Conservation (phyloP, 805 yeast genomes). For the Alloascoidea africana region DNA sequence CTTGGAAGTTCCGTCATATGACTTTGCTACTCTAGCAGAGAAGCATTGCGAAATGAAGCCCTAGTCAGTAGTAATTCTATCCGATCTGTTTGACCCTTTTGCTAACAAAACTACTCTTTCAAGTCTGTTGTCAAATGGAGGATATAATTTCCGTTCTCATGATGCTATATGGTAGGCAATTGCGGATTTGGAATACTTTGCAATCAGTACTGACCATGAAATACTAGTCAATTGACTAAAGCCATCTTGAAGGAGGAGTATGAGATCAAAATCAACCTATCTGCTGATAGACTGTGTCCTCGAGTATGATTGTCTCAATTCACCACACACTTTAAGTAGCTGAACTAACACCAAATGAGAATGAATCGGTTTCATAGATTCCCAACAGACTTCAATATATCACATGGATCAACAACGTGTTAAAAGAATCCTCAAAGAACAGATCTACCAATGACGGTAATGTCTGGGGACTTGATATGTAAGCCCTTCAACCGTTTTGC, state of each 20-base stretch:
- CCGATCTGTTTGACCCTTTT: too few relatives aligned
- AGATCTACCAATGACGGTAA: background rate
- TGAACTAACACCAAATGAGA: too few relatives aligned
- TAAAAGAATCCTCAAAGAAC: background rate
- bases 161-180: background rate
- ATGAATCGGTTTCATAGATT: background rate
- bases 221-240: background rate
- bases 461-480: background rate
- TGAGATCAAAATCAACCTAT: background rate
- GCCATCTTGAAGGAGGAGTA: background rate
- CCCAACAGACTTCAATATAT: background rate
- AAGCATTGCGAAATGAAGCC: too few relatives aligned
- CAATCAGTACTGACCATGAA: background rate
- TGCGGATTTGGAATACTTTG: background rate
- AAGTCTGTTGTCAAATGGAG: too few relatives aligned
- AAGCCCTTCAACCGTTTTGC: background rate
- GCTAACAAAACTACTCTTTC: too few relatives aligned
- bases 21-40: too few relatives aligned
- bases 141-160: background rate
- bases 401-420: background rate
- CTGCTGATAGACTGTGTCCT: background rate
- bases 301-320: background rate
- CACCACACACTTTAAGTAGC: background rate
- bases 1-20: too few relatives aligned
- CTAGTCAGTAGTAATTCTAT: too few relatives aligned